Conservation (phyloP, 805 yeast genomes). For the Candida glaebosa region DNA sequence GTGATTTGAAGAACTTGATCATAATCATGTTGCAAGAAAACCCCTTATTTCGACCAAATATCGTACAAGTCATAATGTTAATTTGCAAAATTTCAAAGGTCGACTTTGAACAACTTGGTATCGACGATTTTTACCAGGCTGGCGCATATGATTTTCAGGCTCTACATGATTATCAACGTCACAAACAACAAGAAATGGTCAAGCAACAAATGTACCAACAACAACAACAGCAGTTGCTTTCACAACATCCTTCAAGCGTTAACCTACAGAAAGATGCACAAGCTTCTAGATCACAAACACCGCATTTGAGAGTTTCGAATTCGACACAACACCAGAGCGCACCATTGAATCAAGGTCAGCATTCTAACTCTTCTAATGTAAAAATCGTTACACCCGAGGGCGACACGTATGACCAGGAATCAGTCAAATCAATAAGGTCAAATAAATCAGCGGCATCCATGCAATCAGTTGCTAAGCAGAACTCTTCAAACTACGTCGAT, state of each 20-base stretch:
- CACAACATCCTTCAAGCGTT: slow-evolving; percentile 4
- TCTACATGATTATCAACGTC: slow-evolving; percentile 48
- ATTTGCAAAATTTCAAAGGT: slow-evolving; percentile 48
- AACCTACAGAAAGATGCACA: neutral
- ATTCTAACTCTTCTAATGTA: neutral
- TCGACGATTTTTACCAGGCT: slow-evolving; percentile 43
- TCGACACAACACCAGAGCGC: neutral
- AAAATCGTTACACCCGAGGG: neutral
- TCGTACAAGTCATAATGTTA: slow-evolving; percentile 73
- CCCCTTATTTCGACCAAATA: slow-evolving; percentile 80
- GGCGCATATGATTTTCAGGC: slow-evolving; percentile 59
- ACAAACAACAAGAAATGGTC: slow-evolving; percentile 29
- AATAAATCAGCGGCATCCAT: neutral
- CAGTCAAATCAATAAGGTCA: neutral
- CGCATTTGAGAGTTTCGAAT: neutral
- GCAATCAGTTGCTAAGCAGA: slow-evolving; percentile 1
- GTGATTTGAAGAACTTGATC: slow-evolving; percentile 69
- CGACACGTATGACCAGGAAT: slow-evolving; percentile 1
- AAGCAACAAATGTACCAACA: slow-evolving; percentile 38
- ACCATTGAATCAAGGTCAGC: neutral
- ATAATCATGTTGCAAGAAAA: slow-evolving; percentile 78
- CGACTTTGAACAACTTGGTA: slow-evolving; percentile 25
- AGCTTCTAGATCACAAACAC: slow-evolving; percentile 4
- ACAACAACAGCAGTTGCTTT: slow-evolving; percentile 30
- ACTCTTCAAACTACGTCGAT: slow-evolving; percentile 3